Evolutionary conservation across 1,284 basidiomycete species (phyloP).

Genomic region (Microstroma glucosiphilum): DNA sequence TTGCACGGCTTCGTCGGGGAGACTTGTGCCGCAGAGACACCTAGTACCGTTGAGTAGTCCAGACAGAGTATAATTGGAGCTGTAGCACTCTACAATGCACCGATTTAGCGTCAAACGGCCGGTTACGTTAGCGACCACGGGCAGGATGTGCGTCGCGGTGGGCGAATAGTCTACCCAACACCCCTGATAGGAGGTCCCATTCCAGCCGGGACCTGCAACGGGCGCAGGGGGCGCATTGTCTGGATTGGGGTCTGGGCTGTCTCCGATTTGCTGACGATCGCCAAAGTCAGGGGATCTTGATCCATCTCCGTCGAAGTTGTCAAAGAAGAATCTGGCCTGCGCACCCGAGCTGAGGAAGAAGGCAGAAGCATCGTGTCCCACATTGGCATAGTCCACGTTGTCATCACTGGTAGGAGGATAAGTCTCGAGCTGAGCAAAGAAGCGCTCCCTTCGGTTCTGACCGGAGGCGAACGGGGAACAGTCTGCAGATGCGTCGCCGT

Average conservation of each 20-base stretch:
- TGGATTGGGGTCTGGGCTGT: slow-evolving; percentile 2
- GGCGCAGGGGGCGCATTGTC: not conserved
- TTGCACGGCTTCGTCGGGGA: not conserved
- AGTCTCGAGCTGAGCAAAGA: not conserved
- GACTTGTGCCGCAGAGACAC: slow-evolving; percentile 47
- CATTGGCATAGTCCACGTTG: slow-evolving; percentile 1
- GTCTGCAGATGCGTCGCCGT: not conserved
- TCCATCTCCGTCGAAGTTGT: not conserved
- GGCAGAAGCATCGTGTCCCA: not conserved
- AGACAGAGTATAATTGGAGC: slow-evolving; percentile 11
- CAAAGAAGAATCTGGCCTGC: slow-evolving; percentile 5
- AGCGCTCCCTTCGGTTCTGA: not conserved
- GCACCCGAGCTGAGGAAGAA: not conserved
- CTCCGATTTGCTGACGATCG: not conserved
- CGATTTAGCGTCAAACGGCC: too few species aligned
- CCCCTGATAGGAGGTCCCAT: slow-evolving; percentile 13
- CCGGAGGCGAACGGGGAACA: not conserved
- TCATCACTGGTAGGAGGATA: not conserved
- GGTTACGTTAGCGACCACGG: slow-evolving; percentile 2
- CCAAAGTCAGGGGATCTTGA: not conserved
- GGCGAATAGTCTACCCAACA: slow-evolving; percentile 10
- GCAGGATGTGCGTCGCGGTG: not conserved
- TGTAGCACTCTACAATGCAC: slow-evolving; percentile 12
- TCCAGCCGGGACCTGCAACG: not conserved
- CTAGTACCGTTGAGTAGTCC: slow-evolving; percentile 23